Evolutionary conservation across 345 rosid species (phyloP).

Genomic region (Brassica juncea): DNA sequence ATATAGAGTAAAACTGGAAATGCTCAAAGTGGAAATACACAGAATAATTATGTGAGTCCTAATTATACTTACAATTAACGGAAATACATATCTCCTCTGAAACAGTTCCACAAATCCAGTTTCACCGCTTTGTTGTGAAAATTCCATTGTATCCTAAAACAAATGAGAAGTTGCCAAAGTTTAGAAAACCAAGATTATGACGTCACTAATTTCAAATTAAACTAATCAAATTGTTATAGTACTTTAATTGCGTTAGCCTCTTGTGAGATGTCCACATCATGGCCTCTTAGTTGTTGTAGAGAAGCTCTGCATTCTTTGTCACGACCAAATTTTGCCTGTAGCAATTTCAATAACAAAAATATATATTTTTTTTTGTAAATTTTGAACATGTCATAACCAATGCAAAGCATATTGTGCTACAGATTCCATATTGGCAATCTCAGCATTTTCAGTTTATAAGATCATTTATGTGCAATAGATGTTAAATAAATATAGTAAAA

Average conservation of each 20-base stretch:
- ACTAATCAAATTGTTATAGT: neutral
- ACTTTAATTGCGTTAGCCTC: constrained; percentile 35
- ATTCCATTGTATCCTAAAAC: constrained; percentile 25
- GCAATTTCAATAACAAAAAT: neutral
- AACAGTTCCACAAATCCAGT: constrained; percentile 23
- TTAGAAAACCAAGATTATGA: neutral
- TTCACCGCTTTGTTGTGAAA: neutral
- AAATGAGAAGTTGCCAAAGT: neutral
- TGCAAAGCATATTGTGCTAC: neutral
- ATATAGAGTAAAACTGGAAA: neutral
- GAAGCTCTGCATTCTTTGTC: constrained; percentile 33
- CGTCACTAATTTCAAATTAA: neutral
- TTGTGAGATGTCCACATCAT: constrained; percentile 38
- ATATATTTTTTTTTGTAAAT: neutral
- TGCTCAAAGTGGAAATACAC: neutral
- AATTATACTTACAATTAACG: constrained; percentile 25
- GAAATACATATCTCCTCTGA: constrained; percentile 24
- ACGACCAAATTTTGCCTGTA: constrained; percentile 22
- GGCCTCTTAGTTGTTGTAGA: constrained; percentile 37
- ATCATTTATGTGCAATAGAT: neutral
- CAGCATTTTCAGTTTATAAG: neutral
- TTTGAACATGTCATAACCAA: neutral
- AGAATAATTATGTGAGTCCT: neutral
- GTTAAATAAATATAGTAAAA: neutral
- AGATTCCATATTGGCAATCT: neutral